Base-by-base conservation (phyloP, 352 stramenopile species). In the Phytophthora sp. region DNA sequence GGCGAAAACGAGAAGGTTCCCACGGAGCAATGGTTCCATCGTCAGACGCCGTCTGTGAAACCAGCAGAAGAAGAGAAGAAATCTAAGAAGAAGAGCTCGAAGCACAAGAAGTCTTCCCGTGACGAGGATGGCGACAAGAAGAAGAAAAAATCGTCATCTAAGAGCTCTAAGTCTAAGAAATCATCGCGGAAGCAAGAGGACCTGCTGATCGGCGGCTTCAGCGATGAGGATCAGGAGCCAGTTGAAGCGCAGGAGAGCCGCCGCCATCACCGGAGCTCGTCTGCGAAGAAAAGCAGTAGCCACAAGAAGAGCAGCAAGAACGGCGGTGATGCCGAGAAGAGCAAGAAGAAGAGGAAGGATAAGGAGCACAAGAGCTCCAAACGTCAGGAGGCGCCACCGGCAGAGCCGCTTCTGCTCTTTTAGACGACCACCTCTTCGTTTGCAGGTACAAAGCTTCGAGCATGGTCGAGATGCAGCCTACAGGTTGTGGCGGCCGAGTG, bases 11-110 rank as follows among this genome's bases (percentile, higher is more conserved):
- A 93, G 61, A 84, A 80, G 61, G 86, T 93, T 57, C 84, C 82
- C 4, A 89, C 95, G 31, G 71, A 88, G 15, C 84, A 93, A 37
- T 88, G 96, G 77, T 91, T 76, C 66, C 82, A 92, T 66, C 79
- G 81, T 15, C 72, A 89, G 53, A 77, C 75, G 10, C 48, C 55
- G 1, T 56, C 59, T 15, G 34, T 45, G 4, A 90, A 70, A 15
- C 55, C 58, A 8, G 26, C 27, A 5, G 54, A 87, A 59, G 76
- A 68, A 9, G 77, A 78, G 7, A 82, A 82, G 51, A 95, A 91
- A 59, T 88, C 74, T 26, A 96, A 94, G 60, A 85, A 81, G 59
- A 87, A 72, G 45, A 76, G 43, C 54, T 72, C 56, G 26, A 83
- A 76, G 54, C 54, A 73, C 50, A 90, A 87, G 28, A 79, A 82